Base-by-base conservation (phyloP, 768 basidiomycete species). In the Suillus placidus region DNA sequence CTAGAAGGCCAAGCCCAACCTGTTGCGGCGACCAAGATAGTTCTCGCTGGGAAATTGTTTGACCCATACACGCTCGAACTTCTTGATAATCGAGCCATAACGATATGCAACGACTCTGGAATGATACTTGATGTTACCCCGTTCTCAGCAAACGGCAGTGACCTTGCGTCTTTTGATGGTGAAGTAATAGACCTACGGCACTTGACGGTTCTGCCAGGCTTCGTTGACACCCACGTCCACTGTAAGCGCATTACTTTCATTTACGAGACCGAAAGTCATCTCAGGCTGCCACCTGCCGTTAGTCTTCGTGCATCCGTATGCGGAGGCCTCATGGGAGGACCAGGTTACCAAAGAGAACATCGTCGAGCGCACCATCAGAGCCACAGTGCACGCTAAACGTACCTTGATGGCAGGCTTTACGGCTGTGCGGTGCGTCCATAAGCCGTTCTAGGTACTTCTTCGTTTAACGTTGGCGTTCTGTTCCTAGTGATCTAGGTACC, bases 381-480 rank as follows among this genome's bases (percentile, higher is more conserved):
- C 88, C 5, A 84, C 85, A 0, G 80, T 83, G 4, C 89, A 89
- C 62, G 88, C 88, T 0, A 81, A 76, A 35, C 76, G 77, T 57
- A 90, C 87, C 4, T 75, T 88, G 16, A 77, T 87, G 79, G 85
- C 87, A 4, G 88, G 88, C 2, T 91, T 83, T 71, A 89, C 89
- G 0, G 80, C 85, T 9, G 87, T 88, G 16, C 79, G 87, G 88
- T 87, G 32, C 23, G 74, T 73, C 32, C 26, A 40, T 40, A 16
- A 32, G 16, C 30, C 35, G 14, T 40, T 60, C 6, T 64, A 3
- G 8, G 18, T 20, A 64, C 26, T 34, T 47, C 43, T 35, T 64
- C 10, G 12, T 32, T 47, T 9, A 47, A 57, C 54, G 26, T 26
- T 10, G 51, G n/a, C 32, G 54, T 16, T 32, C 34, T 30, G 45